Percentiles rank a stretch among this genome's conserved stretches.
These are phyloP conservation scores for Leishmania tropica DNA, from an alignment of 208 protist species.

Conservation along the genomic window DNA sequence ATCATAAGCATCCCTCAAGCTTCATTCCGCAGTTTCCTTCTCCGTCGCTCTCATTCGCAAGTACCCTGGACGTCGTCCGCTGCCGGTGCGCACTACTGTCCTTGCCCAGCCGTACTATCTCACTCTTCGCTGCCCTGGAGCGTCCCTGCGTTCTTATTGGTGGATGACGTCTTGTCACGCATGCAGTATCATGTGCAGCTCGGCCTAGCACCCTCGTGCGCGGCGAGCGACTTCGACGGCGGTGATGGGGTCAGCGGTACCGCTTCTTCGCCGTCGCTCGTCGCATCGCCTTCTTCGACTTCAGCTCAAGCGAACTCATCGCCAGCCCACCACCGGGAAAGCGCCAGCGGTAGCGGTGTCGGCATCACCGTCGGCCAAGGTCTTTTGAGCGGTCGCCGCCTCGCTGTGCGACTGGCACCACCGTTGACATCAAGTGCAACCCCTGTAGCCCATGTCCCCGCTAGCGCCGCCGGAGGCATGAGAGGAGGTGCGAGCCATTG, in stretches of 20 bases:
- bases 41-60: background rate
- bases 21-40: background rate
- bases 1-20: background rate
- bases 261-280: background rate
- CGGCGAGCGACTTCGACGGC: background rate
- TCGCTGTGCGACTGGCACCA: constrained; percentile 13
- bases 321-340: background rate
- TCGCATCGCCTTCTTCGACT: background rate
- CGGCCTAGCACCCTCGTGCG: background rate
- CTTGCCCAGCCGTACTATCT: background rate
- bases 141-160: background rate
- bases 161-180: background rate
- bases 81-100: background rate
- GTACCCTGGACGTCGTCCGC: background rate
- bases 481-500: background rate
- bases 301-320: background rate
- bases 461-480: background rate
- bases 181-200: constrained; percentile 23
- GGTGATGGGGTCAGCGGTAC: background rate
- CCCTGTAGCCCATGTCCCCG: background rate
- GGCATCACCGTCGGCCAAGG: constrained; percentile 18
- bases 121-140: background rate
- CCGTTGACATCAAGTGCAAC: background rate
- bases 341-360: background rate
- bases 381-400: constrained; percentile 13